Percentiles rank a stretch among this genome's conserved stretches.
Conservation (phyloP, 306 rosid genomes). For the Castanospermum australe region DNA sequence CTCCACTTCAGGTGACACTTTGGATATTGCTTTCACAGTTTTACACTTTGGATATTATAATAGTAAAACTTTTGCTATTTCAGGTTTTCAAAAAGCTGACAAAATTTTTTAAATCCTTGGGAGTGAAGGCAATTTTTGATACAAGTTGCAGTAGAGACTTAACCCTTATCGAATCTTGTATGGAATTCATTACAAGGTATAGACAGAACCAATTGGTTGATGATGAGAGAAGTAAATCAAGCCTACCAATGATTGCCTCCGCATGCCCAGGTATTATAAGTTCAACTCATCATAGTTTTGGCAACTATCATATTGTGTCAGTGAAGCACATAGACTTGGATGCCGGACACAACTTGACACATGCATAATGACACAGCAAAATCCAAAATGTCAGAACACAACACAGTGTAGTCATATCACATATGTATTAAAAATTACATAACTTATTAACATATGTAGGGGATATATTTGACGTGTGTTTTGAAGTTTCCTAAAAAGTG, state of each 20-base stretch:
- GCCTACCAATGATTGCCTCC: slow-evolving; percentile 88
- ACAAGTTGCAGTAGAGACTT: slow-evolving; percentile 93
- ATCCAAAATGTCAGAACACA: background rate
- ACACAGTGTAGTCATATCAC: background rate
- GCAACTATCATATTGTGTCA: background rate
- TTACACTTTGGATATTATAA: no score
- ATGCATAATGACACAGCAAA: background rate
- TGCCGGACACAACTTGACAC: background rate
- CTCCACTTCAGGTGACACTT: slow-evolving; percentile 69
- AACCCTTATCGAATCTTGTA: slow-evolving; percentile 79
- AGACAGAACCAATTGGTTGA: slow-evolving; percentile 49
- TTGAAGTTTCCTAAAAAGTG: background rate
- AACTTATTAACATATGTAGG: background rate
- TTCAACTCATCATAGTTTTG: slow-evolving; percentile 10
- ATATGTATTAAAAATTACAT: background rate
- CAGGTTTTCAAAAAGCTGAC: slow-evolving; percentile 84
- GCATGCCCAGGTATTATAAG: slow-evolving; percentile 89
- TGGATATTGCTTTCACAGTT: background rate
- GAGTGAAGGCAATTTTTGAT: slow-evolving; percentile 87
- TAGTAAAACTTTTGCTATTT: slow-evolving; percentile 7
- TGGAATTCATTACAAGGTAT: slow-evolving; percentile 78
- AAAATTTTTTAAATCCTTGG: slow-evolving; percentile 79
- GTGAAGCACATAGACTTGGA: slow-evolving; percentile 3
- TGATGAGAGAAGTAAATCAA: slow-evolving; percentile 46
- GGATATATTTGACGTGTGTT: background rate